Percentiles rank a stretch among this genome's conserved stretches.
phyloP scores from a whole-genome alignment of 345 rosid species.

The Corchorus olitorius region DNA sequence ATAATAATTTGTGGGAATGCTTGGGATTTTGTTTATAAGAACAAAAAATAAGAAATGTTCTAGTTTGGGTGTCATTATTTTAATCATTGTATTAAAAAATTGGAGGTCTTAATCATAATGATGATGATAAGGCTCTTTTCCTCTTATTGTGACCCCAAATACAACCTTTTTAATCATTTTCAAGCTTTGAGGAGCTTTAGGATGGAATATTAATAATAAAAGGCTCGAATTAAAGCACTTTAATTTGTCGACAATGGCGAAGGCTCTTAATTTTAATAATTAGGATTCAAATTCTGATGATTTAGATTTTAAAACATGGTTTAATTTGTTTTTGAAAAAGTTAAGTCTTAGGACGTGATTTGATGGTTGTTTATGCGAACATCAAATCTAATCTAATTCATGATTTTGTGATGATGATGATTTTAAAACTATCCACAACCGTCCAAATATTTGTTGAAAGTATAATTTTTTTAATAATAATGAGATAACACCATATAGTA shows the following conservation, averaged over 20 bases:
- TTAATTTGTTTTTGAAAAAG: too few species aligned
- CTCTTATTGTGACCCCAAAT: too few species aligned
- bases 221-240: too few species aligned
- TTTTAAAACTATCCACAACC: not conserved
- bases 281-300: too few species aligned
- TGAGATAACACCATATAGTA: too few species aligned
- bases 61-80: not conserved
- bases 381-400: not conserved
- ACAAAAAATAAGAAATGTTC: not conserved
- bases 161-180: not conserved
- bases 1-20: not conserved
- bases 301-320: too few species aligned
- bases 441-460: not conserved
- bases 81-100: not conserved
- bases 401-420: not conserved
- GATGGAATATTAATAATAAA: too few species aligned
- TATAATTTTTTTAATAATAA: too few species aligned
- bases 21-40: not conserved
- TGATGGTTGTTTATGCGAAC: not conserved
- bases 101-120: not conserved
- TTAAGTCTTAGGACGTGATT: not conserved
- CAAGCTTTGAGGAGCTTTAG: not conserved
- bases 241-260: too few species aligned
- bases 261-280: too few species aligned
- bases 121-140: not conserved